Base-by-base conservation (phyloP, 2,329 filamentous ascomycete species). In the Neonectria magnoliae region DNA sequence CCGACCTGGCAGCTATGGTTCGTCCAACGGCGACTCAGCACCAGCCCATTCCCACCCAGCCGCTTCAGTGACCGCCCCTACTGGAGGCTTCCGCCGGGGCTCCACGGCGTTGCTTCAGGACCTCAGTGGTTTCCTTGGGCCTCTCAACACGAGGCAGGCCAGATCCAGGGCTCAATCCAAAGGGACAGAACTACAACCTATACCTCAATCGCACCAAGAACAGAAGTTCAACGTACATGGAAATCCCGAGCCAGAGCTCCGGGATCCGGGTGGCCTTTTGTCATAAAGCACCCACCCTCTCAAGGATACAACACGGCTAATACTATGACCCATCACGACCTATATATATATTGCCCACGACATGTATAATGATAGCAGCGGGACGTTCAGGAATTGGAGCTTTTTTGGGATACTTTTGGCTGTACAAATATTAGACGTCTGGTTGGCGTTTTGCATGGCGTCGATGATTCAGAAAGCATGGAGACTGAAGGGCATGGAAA, bases 41-140 rank as follows among this genome's bases (percentile, higher is more conserved):
- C 75, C 80, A 11, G 73, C 79, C 2, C 77, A 75, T 61, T 72
- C 73, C 16, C 69, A 75, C 16, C 81, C 84, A 8, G 80, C 81
- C 0, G 81, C 83, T 0, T 80, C 83, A 0, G 68, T 85, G 16
- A 80, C 81, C 1, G 85, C 86, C 0, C 76, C 81, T 55, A 73
- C 75, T 1, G 78, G 70, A 10, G 85, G 86, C 1, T 75, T 85
- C 5, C 80, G 85, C 7, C 78, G 86, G 47, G 88, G 88, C 3
- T 89, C 87, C 2, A 82, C 85, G 1, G 84, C 86, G 0, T 72
- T 90, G n/a, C 76, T 90, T 6, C 86, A 88, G 67, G 88, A 90
- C 68, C 74, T 89, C 1, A 84, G 86, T 9, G 87, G 85, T 1
- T 78, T 88, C 16, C 73, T 90, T 5, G 80, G 78, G 3, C 83